Conservation (phyloP, 345 rosid species). For the Gynandropsis gynandra region DNA sequence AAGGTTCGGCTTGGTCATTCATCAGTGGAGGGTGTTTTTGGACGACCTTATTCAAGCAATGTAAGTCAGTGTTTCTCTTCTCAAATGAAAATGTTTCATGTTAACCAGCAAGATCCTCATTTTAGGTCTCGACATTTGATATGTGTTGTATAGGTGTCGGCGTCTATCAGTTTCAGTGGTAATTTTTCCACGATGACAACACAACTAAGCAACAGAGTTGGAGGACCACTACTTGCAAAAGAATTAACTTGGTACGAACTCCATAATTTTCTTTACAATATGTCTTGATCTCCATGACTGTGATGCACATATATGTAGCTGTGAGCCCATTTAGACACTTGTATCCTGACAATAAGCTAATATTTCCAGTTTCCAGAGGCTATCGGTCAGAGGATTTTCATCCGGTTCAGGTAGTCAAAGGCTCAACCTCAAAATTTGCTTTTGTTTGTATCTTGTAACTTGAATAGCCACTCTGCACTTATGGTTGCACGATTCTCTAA, state of each 20-base stretch:
- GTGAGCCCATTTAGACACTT: slow-evolving; percentile 11
- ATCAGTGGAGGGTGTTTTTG: slow-evolving; percentile 30
- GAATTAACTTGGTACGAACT: slow-evolving; percentile 32
- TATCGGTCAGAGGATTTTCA: slow-evolving; percentile 55
- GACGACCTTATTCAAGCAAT: slow-evolving; percentile 23
- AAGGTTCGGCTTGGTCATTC: slow-evolving; percentile 29
- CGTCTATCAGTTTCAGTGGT: slow-evolving; percentile 27
- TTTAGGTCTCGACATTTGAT: slow-evolving; percentile 3
- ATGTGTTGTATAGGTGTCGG: slow-evolving; percentile 34
- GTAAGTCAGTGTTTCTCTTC: slow-evolving; percentile 38
- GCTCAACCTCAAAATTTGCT: slow-evolving; percentile 1
- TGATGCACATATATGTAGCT: neutral
- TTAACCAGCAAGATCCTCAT: neutral
- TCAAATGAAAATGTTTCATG: neutral
- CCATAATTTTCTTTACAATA: slow-evolving; percentile 1
- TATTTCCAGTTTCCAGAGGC: slow-evolving; percentile 43
- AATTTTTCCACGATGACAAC: slow-evolving; percentile 24
- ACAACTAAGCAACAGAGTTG: slow-evolving; percentile 31
- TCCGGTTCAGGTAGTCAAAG: slow-evolving; percentile 57
- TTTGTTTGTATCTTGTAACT: slow-evolving; percentile 11
- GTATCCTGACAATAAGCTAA: slow-evolving; percentile 13
- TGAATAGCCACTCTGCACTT: neutral
- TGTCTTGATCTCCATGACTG: no score
- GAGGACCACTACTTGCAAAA: slow-evolving; percentile 25
- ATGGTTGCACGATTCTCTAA: no score